Evolutionary conservation across 177 flowering plant species (phyloP).

Genomic region (Viscum album): DNA sequence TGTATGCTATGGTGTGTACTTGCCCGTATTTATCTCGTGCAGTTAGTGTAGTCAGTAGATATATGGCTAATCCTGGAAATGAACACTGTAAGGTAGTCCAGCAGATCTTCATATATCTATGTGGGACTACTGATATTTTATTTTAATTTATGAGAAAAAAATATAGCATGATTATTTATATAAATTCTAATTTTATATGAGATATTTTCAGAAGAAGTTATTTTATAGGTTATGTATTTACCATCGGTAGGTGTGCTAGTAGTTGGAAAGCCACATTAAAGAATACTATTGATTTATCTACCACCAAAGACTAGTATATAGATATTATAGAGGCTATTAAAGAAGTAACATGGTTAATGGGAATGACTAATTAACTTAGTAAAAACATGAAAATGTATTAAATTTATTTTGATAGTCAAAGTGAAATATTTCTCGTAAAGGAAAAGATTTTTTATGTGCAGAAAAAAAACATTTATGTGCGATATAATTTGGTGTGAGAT

Average conservation of each 20-base stretch:
- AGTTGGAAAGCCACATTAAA: neutral
- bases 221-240: neutral
- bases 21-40: neutral
- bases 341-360: neutral
- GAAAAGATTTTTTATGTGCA: too few relatives aligned
- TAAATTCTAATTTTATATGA: neutral
- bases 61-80: neutral
- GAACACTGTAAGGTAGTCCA: neutral
- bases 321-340: neutral
- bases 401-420: too few relatives aligned
- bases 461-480: too few relatives aligned
- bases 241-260: neutral
- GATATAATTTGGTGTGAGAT: too few relatives aligned
- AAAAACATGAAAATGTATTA: too few relatives aligned
- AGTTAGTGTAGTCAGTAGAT: neutral
- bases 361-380: neutral
- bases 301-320: neutral
- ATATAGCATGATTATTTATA: neutral
- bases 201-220: neutral
- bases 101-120: neutral
- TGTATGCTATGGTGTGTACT: conserved; percentile 2
- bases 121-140: neutral
- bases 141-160: neutral
- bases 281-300: neutral
- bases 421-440: too few relatives aligned